Conservation (phyloP, 345 rosid species). For the Anacardium occidentale region DNA sequence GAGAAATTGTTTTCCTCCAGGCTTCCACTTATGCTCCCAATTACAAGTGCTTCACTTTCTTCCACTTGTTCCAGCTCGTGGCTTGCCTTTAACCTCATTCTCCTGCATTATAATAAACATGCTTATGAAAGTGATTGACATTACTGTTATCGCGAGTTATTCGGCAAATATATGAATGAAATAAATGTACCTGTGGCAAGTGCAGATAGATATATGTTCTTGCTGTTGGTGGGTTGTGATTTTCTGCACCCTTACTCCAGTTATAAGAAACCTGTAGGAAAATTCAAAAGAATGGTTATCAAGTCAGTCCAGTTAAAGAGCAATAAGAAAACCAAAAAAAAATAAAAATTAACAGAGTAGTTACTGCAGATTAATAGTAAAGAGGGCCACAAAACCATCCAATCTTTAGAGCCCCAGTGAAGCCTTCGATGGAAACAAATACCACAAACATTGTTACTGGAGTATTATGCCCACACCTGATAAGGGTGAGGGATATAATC, state of each 20-base stretch:
- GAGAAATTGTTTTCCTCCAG: neutral
- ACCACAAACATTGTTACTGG: neutral
- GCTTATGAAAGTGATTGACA: neutral
- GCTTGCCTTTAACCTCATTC: slow-evolving; percentile 82
- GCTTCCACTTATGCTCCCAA: neutral
- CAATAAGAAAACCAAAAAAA: no score
- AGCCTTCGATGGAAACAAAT: no score
- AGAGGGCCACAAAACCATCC: no score
- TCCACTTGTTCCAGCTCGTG: slow-evolving; percentile 51
- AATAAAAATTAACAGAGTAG: no score
- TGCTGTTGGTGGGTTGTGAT: slow-evolving; percentile 76
- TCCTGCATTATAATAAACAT: slow-evolving; percentile 47
- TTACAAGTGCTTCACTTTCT: slow-evolving; percentile 40
- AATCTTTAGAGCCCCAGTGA: no score
- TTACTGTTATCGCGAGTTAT: neutral
- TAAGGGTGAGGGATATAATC: neutral
- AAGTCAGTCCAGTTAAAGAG: no score
- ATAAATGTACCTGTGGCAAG: slow-evolving; percentile 49
- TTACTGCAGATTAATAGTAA: no score
- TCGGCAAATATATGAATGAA: neutral
- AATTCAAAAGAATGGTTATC: neutral
- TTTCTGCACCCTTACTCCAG: slow-evolving; percentile 94
- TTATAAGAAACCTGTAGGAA: slow-evolving; percentile 73
- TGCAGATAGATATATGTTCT: slow-evolving; percentile 60
- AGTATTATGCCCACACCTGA: neutral